These are phyloP conservation scores for Cladochytrium replicatum DNA, from an alignment of 192 early-diverging fungal species.

Conservation along the genomic window DNA sequence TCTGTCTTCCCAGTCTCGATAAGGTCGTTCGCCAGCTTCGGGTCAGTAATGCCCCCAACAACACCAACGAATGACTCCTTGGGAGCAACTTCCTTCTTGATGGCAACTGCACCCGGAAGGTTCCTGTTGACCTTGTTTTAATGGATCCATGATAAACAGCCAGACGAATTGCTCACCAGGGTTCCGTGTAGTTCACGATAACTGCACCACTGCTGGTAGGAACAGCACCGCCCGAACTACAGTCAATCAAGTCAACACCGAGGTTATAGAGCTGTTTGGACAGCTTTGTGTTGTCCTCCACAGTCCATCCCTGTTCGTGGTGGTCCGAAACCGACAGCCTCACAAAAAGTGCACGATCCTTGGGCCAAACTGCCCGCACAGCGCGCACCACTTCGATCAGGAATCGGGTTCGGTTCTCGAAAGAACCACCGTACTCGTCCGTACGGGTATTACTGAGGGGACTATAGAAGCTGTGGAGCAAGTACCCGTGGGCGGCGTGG, in stretches of 20 bases:
- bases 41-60: slow-evolving; percentile 62
- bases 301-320: slow-evolving; percentile 57
- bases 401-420: slow-evolving; percentile 79
- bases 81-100: slow-evolving; percentile 48
- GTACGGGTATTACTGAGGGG: slow-evolving; percentile 76
- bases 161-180: slow-evolving; percentile 15
- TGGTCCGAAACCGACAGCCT: slow-evolving; percentile 74
- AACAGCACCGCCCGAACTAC: slow-evolving; percentile 65
- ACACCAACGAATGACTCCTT: slow-evolving; percentile 50
- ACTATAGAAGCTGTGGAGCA: slow-evolving; percentile 70
- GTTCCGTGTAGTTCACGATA: slow-evolving; percentile 12
- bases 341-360: slow-evolving; percentile 72
- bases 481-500: slow-evolving; percentile 85
- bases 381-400: slow-evolving; percentile 55
- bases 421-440: slow-evolving; percentile 83
- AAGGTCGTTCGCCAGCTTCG: slow-evolving; percentile 58
- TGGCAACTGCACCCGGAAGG: slow-evolving; percentile 2
- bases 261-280: slow-evolving; percentile 37
- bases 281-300: slow-evolving; percentile 60
- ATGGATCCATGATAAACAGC: slow-evolving; percentile 31
- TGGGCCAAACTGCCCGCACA: slow-evolving; percentile 57
- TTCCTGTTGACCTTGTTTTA: slow-evolving; percentile 49
- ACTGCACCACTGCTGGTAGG: too few species aligned
- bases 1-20: slow-evolving; percentile 58
- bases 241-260: slow-evolving; percentile 83